Percentiles rank a stretch among this genome's conserved stretches.
phyloP scores from a whole-genome alignment of 768 basidiomycete genomes.

The Amanita rimosa region DNA sequence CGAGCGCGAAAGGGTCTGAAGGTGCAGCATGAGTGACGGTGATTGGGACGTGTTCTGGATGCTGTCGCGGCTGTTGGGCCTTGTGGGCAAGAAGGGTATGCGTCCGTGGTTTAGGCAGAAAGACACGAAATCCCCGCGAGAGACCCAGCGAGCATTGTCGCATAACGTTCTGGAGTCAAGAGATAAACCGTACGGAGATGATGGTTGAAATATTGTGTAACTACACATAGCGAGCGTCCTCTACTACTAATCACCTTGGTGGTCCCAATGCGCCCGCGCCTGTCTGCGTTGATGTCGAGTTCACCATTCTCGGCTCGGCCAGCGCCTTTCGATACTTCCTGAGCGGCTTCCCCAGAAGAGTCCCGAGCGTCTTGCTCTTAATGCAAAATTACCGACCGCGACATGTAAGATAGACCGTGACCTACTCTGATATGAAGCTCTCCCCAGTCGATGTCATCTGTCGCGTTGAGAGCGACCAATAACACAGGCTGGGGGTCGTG shows the following conservation, averaged over 20 bases:
- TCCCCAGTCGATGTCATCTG: conserved; percentile 52
- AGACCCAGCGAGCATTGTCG: conserved; percentile 1
- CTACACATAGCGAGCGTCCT: not conserved
- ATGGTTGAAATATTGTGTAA: not conserved
- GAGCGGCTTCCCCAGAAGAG: conserved; percentile 33
- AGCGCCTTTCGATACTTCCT: conserved; percentile 29
- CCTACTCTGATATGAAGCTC: conserved; percentile 52
- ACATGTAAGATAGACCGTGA: conserved; percentile 2
- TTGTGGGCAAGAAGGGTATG: conserved; percentile 32
- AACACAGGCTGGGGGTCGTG: conserved; percentile 37
- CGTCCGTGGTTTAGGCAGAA: conserved; percentile 12
- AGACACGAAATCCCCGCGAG: not conserved
- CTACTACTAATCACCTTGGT: not conserved
- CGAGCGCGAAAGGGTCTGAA: conserved; percentile 57
- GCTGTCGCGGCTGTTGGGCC: conserved; percentile 18
- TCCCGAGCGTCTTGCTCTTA: conserved; percentile 19
- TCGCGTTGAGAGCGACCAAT: conserved; percentile 60
- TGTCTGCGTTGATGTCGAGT: conserved; percentile 12
- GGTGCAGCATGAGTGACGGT: conserved; percentile 12
- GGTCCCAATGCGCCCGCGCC: not conserved
- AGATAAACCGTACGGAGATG: not conserved
- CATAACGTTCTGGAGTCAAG: not conserved
- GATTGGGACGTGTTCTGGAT: conserved; percentile 19
- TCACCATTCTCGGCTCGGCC: conserved; percentile 16
- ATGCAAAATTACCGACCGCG: not conserved